A percentile compares a stretch with the other conserved stretches of the same genome.
phyloP scores from a whole-genome alignment of 1,284 basidiomycete genomes.

The Lentinula novae-zelandiae region DNA sequence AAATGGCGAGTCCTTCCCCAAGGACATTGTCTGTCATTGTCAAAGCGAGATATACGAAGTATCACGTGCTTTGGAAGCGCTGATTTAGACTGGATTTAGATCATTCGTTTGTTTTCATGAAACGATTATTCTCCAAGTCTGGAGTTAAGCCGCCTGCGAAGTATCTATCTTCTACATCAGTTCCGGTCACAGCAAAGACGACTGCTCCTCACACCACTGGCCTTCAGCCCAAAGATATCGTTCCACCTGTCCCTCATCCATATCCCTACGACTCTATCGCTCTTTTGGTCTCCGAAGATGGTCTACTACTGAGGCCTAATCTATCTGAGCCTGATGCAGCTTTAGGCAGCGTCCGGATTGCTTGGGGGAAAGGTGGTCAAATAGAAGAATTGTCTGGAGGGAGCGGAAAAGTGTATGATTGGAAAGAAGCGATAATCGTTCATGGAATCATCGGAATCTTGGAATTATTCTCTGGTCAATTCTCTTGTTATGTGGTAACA shows the following conservation, averaged over 20 bases:
- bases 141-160: conserved; percentile 12
- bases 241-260: conserved; percentile 69
- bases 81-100: too few relatives aligned
- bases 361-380: conserved; percentile 57
- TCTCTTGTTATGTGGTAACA: background rate
- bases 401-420: conserved; percentile 34
- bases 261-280: conserved; percentile 66
- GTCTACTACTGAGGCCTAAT: conserved; percentile 61
- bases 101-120: conserved; percentile 11
- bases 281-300: conserved; percentile 52
- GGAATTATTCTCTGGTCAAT: conserved; percentile 63
- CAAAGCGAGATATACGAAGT: background rate
- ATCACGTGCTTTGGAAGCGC: background rate
- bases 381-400: conserved; percentile 49
- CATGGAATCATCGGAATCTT: conserved; percentile 73
- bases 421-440: conserved; percentile 54
- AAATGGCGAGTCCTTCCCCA: too few relatives aligned
- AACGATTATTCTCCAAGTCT: conserved; percentile 15
- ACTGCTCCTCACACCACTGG: conserved; percentile 22
- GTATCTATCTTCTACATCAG: conserved; percentile 3
- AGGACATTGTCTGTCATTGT: too few relatives aligned
- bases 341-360: conserved; percentile 46
- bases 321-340: conserved; percentile 28
- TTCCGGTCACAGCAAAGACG: conserved; percentile 7
- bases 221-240: conserved; percentile 58